Conservation (phyloP, 768 basidiomycete genomes). For the Gyrodon lividus region DNA sequence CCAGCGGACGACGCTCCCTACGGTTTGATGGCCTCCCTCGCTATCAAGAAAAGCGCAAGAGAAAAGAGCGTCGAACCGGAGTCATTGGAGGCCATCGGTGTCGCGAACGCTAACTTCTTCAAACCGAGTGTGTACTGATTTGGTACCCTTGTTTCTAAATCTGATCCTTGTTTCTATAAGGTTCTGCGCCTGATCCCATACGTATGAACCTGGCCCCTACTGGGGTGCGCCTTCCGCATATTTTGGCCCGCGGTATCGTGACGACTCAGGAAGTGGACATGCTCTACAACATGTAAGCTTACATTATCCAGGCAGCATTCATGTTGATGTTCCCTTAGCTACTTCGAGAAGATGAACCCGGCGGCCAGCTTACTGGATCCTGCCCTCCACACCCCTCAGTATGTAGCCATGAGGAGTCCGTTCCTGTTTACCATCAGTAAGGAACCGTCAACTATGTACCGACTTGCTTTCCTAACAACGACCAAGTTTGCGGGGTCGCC, state of each 20-base stretch:
- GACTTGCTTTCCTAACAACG: slow-evolving; percentile 5
- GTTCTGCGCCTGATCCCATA: slow-evolving; percentile 41
- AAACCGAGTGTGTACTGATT: slow-evolving; percentile 46
- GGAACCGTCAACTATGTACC: slow-evolving; percentile 29
- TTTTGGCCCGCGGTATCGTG: slow-evolving; percentile 63
- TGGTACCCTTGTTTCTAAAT: background rate
- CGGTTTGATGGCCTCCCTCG: slow-evolving; percentile 72
- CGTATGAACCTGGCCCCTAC: slow-evolving; percentile 37
- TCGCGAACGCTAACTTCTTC: slow-evolving; percentile 71
- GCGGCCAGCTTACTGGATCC: slow-evolving; percentile 81
- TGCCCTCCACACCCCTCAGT: slow-evolving; percentile 78
- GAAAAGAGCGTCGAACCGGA: slow-evolving; percentile 42
- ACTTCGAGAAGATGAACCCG: slow-evolving; percentile 75
- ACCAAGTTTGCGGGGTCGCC: slow-evolving; percentile 79
- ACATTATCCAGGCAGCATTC: background rate
- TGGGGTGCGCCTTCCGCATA: slow-evolving; percentile 58
- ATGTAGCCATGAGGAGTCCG: slow-evolving; percentile 78
- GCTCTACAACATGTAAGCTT: slow-evolving; percentile 65
- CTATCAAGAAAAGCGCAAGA: slow-evolving; percentile 45
- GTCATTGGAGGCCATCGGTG: slow-evolving; percentile 54
- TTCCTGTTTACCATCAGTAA: slow-evolving; percentile 91
- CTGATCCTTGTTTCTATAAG: slow-evolving; percentile 26
- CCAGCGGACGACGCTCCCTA: slow-evolving; percentile 65
- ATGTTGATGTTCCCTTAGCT: slow-evolving; percentile 40
- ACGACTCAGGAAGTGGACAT: slow-evolving; percentile 65